Conservation (phyloP, 805 yeast genomes). For the Metschnikowia baotianmanensis region DNA sequence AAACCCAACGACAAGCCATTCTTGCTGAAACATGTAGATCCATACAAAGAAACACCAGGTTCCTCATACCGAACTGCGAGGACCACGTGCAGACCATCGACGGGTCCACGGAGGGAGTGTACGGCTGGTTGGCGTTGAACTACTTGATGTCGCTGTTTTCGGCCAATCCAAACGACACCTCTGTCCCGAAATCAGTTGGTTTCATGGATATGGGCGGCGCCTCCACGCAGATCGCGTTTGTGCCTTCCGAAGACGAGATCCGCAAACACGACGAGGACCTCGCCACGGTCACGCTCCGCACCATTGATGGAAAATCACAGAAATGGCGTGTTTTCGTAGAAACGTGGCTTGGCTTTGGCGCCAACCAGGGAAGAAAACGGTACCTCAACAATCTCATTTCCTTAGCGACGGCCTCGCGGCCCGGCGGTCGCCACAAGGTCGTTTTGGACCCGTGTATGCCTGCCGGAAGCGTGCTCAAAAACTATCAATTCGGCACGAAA, state of each 20-base stretch:
- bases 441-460: conserved; percentile 81
- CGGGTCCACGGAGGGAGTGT: conserved; percentile 92
- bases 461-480: conserved; percentile 46
- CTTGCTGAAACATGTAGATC: conserved; percentile 59
- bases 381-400: conserved; percentile 57
- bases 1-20: conserved; percentile 49
- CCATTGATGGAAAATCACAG: conserved; percentile 66
- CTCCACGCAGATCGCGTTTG: conserved; percentile 92
- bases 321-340: conserved; percentile 88
- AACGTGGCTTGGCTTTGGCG: conserved; percentile 98
- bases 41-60: conserved; percentile 53
- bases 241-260: conserved; percentile 66
- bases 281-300: conserved; percentile 61
- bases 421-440: conserved; percentile 7
- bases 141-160: conserved; percentile 71
- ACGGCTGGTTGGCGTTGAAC: conserved; percentile 93
- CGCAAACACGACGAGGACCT: conserved; percentile 70
- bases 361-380: conserved; percentile 84
- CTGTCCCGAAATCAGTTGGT: conserved; percentile 65
- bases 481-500: conserved; percentile 47
- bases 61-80: conserved; percentile 56
- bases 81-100: conserved; percentile 82
- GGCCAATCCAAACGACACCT: conserved; percentile 28
- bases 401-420: conserved; percentile 18
- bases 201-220: conserved; percentile 99